Evolutionary conservation across 257 asterid genomes (phyloP), one percentile per base, ranked within the genome.

Genomic region (Anisodus tanguticus): DNA sequence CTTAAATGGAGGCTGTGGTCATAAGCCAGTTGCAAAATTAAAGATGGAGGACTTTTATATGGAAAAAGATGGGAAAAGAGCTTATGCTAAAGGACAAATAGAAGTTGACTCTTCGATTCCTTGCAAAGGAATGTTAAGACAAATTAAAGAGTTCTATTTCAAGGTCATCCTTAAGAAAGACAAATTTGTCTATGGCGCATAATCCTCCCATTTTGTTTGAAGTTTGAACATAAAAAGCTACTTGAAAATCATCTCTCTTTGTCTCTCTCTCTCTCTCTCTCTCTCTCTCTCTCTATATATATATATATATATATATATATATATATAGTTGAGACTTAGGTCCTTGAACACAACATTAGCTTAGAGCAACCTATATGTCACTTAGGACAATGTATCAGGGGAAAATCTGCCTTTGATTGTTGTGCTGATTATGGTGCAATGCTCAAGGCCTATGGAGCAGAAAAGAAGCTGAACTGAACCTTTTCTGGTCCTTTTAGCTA

Each of bases 401-500:
- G 79, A 90, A 87, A 43, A 0, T 85, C 53, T 82, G 81, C 64
- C 76, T 89, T 49, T 67, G 71, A 71, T 88, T 15, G 53, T 91
- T 35, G 53, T 89, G 2, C 83, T 89, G 39, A 58, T 84, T 26
- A 63, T 83, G 68, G n/a, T 39, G 31, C 80, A 64, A 15, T 49
- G 60, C 31, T 51, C 71, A 7, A 90, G 89, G 26, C 64, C 83
- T 13, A 64, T 45, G 6, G 68, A 66, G 8, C 49, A 31, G 10
- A 86, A 71, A 53, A 59, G 2, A 26, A 79, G 69, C 2, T 76
- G 31, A 10, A 70, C 85, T 0, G 83, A 86, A 77, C 77, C 85
- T 37, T 90, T 90, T 84, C 90, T 81, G 43, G 88, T 69, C 15
- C 85, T 83, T 85, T 88, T 88, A 12, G 62, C 17, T 16, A 86